Evolutionary conservation across 1,284 basidiomycete species (phyloP).

Genomic region (Moesziomyces sp.): DNA sequence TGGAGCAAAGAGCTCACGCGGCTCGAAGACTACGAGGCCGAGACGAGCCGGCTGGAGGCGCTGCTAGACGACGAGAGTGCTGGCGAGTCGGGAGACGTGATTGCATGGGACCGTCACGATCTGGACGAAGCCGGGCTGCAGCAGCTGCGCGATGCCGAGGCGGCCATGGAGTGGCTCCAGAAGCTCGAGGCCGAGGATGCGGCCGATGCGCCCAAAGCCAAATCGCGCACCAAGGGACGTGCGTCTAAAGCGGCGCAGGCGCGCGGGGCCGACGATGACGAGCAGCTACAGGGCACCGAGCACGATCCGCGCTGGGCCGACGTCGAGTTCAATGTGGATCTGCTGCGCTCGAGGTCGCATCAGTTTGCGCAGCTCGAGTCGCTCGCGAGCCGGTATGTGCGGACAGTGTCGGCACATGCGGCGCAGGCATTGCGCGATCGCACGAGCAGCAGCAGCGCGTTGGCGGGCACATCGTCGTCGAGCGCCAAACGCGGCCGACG

Average conservation of each 20-base stretch:
- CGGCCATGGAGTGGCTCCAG: slow-evolving; percentile 32
- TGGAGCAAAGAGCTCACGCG: slow-evolving; percentile 50
- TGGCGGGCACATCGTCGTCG: slow-evolving; percentile 24
- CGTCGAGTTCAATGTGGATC: slow-evolving; percentile 51
- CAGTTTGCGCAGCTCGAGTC: slow-evolving; percentile 49
- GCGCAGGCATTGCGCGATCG: slow-evolving; percentile 50
- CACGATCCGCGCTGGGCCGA: slow-evolving; percentile 48
- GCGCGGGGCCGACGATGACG: slow-evolving; percentile 5
- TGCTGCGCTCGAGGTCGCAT: slow-evolving; percentile 43
- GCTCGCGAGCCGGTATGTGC: slow-evolving; percentile 41
- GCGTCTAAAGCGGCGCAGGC: slow-evolving; percentile 32
- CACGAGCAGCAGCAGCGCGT: slow-evolving; percentile 34
- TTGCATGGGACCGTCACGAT: slow-evolving; percentile 36
- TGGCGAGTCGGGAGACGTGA: slow-evolving; percentile 35
- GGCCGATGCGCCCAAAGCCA: slow-evolving; percentile 16
- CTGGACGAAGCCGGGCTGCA: slow-evolving; percentile 36
- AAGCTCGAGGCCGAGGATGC: slow-evolving; percentile 11
- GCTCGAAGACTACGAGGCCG: slow-evolving; percentile 47
- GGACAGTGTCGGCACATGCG: slow-evolving; percentile 47
- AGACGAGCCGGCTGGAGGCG: slow-evolving; percentile 37
- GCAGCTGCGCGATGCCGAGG: slow-evolving; percentile 43
- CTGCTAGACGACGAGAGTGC: slow-evolving; percentile 20
- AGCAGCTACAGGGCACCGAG: slow-evolving; percentile 47
- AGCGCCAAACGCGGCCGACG: slow-evolving; percentile 30
- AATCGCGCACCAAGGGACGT: slow-evolving; percentile 26